These are phyloP conservation scores for Phaeolepiota aurea DNA, from an alignment of 768 basidiomycete species.

Conservation along the genomic window DNA sequence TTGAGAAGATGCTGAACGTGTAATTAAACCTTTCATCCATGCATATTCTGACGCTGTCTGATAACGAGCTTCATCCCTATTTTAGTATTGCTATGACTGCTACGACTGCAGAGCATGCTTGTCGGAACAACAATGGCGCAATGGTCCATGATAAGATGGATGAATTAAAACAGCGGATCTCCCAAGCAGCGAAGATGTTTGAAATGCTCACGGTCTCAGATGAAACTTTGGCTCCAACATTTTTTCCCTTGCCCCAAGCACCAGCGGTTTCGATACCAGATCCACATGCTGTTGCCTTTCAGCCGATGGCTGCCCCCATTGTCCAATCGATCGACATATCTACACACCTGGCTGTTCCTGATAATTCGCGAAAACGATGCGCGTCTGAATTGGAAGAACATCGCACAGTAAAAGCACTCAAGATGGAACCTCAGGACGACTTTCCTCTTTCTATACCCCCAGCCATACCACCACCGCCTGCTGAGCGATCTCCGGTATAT, in stretches of 20 bases:
- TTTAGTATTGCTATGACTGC: slow-evolving; percentile 55
- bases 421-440: slow-evolving; percentile 41
- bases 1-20: slow-evolving; percentile 42
- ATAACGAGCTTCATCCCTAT: too few species aligned
- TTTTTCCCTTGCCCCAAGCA: slow-evolving; percentile 1
- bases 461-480: slow-evolving; percentile 11
- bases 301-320: neutral
- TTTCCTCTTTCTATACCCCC: slow-evolving; percentile 19
- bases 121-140: slow-evolving; percentile 33
- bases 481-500: slow-evolving; percentile 10
- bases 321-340: slow-evolving; percentile 16
- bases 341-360: slow-evolving; percentile 18
- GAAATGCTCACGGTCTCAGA: slow-evolving; percentile 23
- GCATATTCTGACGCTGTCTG: too few species aligned
- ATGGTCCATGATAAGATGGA: slow-evolving; percentile 45
- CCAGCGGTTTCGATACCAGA: neutral
- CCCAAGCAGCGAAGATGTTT: slow-evolving; percentile 47
- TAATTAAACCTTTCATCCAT: slow-evolving; percentile 21
- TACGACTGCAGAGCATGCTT: slow-evolving; percentile 45
- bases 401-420: slow-evolving; percentile 35
- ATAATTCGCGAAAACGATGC: slow-evolving; percentile 35
- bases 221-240: neutral
- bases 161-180: slow-evolving; percentile 46
- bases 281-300: neutral
- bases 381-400: slow-evolving; percentile 34